A percentile compares a stretch with the other conserved stretches of the same genome.
Conservation (phyloP, 345 rosid species). For the Rhodomyrtus tomentosa region DNA sequence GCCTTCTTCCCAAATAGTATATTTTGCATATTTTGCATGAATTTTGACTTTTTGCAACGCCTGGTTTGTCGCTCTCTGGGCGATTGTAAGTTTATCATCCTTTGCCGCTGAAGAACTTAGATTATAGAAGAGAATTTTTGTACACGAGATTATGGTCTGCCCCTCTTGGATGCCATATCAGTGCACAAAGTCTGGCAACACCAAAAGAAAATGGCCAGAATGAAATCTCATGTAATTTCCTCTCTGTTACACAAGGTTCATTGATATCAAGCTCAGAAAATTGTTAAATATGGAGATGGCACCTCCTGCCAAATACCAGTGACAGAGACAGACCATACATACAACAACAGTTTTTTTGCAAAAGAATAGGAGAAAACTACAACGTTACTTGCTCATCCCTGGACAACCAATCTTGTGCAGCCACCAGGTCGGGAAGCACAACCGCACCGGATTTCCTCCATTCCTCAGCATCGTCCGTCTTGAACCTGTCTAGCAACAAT, state of each 20-base stretch:
- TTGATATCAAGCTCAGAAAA: background rate
- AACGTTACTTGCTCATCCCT: constrained; percentile 15
- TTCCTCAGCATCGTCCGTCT: constrained; percentile 65
- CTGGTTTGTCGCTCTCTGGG: background rate
- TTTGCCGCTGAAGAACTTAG: background rate
- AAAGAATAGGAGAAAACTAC: background rate
- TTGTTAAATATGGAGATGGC: background rate
- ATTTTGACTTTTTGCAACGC: background rate
- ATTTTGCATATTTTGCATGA: background rate
- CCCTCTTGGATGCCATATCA: background rate
- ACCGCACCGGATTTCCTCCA: constrained; percentile 73
- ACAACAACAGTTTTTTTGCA: background rate
- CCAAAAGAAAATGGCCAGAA: background rate
- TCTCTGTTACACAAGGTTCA: background rate
- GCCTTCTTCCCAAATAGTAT: background rate
- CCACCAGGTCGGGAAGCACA: constrained; percentile 72
- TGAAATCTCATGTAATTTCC: background rate
- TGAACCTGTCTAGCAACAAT: constrained; percentile 73
- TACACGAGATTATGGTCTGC: background rate
- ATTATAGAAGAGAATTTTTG: background rate
- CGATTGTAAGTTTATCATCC: background rate
- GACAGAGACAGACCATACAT: background rate
- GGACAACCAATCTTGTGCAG: constrained; percentile 52
- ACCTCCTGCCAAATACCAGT: background rate
- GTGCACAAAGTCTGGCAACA: background rate